Percentiles rank a stretch among this genome's conserved stretches.
Evolutionary conservation across 2,329 filamentous ascomycete genomes (phyloP).

Genomic region (Hysterium pulicare): DNA sequence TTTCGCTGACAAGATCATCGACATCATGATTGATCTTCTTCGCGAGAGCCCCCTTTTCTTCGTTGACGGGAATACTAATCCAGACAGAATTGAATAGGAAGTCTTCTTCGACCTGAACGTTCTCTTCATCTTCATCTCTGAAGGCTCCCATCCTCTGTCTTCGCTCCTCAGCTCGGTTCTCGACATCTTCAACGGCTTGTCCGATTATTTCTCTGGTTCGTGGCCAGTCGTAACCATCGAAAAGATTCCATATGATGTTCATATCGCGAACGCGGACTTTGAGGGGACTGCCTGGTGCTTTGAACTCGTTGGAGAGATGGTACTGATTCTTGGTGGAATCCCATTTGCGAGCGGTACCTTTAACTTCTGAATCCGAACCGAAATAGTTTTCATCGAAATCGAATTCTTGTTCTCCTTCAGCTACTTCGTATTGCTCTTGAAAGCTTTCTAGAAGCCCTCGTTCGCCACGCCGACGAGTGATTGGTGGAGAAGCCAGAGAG

Average conservation of each 20-base stretch:
- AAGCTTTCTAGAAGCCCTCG: conserved; percentile 48
- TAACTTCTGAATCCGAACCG: conserved; percentile 56
- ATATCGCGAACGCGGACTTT: conserved; percentile 78
- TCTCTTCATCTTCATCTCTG: conserved; percentile 70
- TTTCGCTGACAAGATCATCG: conserved; percentile 82
- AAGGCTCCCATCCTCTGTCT: conserved; percentile 54
- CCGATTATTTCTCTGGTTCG: conserved; percentile 81
- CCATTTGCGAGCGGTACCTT: conserved; percentile 73
- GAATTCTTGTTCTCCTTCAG: conserved; percentile 59
- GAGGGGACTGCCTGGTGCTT: conserved; percentile 66
- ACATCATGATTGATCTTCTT: conserved; percentile 77
- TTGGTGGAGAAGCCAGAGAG: conserved; percentile 29
- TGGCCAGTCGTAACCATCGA: conserved; percentile 96
- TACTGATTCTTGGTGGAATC: conserved; percentile 75
- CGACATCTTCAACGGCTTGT: conserved; percentile 83
- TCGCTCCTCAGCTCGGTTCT: conserved; percentile 75
- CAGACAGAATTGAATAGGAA: conserved; percentile 99
- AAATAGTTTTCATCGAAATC: conserved; percentile 79
- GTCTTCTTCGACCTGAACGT: conserved; percentile 75
- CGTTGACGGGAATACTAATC: conserved; percentile 84
- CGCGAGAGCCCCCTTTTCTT: conserved; percentile 77
- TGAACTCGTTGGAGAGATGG: conserved; percentile 59
- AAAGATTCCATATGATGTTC: conserved; percentile 95
- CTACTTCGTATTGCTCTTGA: conserved; percentile 53
- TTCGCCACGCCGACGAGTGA: conserved; percentile 30